Base-by-base conservation (phyloP, 2,329 filamentous ascomycete species). In the Trichoderma sp. region DNA sequence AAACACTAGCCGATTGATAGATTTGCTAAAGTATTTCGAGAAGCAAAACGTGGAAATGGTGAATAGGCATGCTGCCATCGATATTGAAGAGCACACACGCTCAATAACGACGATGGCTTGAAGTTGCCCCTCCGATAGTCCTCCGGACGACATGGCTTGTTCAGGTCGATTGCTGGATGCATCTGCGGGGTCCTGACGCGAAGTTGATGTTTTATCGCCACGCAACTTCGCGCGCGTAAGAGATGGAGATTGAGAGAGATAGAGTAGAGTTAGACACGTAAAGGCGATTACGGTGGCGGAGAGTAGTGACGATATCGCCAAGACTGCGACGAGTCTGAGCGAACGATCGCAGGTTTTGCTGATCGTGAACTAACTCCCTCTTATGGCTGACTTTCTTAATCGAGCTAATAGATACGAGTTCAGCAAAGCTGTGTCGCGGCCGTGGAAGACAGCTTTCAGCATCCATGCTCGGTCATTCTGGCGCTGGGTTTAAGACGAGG, bases 1-100 rank as follows among this genome's bases (percentile, higher is more conserved):
- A 78, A 95, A 94, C 16, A 94, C 88, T 0, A 95, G 84, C 16
- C 92, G 85, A 76, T 94, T 95, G 80, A 94, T 93, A 24, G 92
- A 90, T 76, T 93, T 94, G 73, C 91, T 90, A 76, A 94, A 94
- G 5, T 85, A 84, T 10, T 83, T 84, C 33, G 88, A 91, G 27
- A 79, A 77, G 37, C 86, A 79, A 75, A 93, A 94, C 1, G 91
- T 93, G 63, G 82, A 72, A 66, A 93, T 87, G 74, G 93, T 90
- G 77, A 93, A 87, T 24, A 88, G 72, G 61, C 89, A 90, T 70
- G 91, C 90, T 3, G 89, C 59, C 1, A 94, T 77, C 7, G 68
- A 69, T 40, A 69, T 4, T 5, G 61, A 52, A 37, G 68, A 65
- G 29, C 61, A 58, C 19, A 24, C 31, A 7, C 68, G 68, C 40